Conservation (phyloP, 2,329 filamentous ascomycete species). For the Camptophora hylomeconis region DNA sequence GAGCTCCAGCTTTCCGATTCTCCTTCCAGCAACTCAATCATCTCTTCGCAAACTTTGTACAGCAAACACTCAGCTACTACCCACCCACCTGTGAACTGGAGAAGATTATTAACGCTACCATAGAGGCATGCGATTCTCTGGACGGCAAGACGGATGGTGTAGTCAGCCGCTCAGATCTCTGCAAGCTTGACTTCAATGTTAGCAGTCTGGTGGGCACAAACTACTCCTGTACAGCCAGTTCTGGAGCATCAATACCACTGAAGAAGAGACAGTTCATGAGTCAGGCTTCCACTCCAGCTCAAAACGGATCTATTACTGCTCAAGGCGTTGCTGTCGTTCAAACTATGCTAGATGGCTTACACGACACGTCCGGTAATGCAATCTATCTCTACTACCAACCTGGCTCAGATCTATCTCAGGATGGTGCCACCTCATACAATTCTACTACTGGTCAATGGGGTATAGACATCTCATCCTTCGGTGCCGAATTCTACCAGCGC, state of each 20-base stretch:
- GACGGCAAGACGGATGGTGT: slow-evolving; percentile 38
- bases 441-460: slow-evolving; percentile 20
- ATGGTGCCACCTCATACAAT: slow-evolving; percentile 18
- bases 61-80: slow-evolving; percentile 29
- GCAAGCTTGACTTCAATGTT: slow-evolving; percentile 24
- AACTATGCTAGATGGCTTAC: slow-evolving; percentile 26
- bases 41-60: slow-evolving; percentile 25
- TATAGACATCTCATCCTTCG: slow-evolving; percentile 21
- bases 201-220: slow-evolving; percentile 19
- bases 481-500: too few relatives aligned
- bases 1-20: slow-evolving; percentile 36
- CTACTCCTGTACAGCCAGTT: slow-evolving; percentile 17
- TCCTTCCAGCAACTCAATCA: slow-evolving; percentile 33
- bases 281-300: slow-evolving; percentile 20
- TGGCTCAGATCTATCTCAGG: slow-evolving; percentile 17
- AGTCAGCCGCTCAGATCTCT: slow-evolving; percentile 33
- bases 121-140: slow-evolving; percentile 37
- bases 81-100: slow-evolving; percentile 34
- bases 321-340: slow-evolving; percentile 22
- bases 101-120: slow-evolving; percentile 34
- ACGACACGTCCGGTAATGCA: slow-evolving; percentile 26
- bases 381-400: slow-evolving; percentile 27
- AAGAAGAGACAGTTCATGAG: too few relatives aligned
- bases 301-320: slow-evolving; percentile 20
- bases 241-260: too few relatives aligned